Percentiles rank a stretch among this genome's conserved stretches.
Conservation (phyloP, 306 rosid species). For the Rosa chinensis region DNA sequence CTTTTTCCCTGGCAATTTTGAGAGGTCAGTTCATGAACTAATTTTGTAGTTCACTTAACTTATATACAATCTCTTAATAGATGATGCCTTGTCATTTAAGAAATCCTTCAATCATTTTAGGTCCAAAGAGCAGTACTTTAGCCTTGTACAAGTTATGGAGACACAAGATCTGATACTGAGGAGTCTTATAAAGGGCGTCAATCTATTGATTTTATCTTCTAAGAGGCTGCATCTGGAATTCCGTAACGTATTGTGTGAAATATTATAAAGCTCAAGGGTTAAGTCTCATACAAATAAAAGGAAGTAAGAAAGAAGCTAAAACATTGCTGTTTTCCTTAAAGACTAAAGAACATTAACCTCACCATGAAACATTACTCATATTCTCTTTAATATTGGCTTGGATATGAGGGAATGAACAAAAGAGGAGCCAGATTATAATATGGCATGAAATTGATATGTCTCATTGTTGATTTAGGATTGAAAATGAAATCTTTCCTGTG, state of each 20-base stretch:
- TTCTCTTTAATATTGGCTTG: neutral
- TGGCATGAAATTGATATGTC: neutral
- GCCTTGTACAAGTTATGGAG: constrained; percentile 16
- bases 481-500: neutral
- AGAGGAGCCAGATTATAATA: neutral
- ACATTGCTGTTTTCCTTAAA: neutral
- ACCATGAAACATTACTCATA: neutral
- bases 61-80: neutral
- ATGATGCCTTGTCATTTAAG: neutral
- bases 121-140: constrained; percentile 17
- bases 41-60: neutral
- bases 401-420: neutral
- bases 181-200: constrained; percentile 1
- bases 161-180: constrained; percentile 6
- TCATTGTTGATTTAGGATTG: neutral
- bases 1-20: constrained; percentile 1
- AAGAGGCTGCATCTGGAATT: constrained; percentile 3
- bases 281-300: neutral
- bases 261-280: neutral
- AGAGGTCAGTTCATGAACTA: constrained; percentile 6
- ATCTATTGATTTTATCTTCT: constrained; percentile 17
- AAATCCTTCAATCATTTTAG: constrained; percentile 4
- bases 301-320: neutral
- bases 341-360: neutral
- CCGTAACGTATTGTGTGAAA: neutral